Conservation (phyloP, 2,329 filamentous ascomycete genomes). For the Saccharata proteae region DNA sequence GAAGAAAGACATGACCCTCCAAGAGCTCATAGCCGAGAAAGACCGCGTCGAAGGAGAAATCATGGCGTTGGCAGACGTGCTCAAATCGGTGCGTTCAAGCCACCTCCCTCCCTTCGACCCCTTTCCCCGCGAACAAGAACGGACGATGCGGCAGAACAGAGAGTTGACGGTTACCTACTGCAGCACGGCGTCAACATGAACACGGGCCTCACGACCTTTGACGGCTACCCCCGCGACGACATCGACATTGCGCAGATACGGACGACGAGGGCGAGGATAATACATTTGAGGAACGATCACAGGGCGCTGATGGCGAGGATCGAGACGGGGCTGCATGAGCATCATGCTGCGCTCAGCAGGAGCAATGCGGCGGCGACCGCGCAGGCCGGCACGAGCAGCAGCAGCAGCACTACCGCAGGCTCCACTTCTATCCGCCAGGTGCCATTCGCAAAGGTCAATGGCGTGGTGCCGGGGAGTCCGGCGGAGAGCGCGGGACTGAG, state of each 20-base stretch:
- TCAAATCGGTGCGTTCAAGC: slow-evolving; percentile 75
- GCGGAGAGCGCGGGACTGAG: slow-evolving; percentile 72
- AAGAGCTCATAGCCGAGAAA: slow-evolving; percentile 74
- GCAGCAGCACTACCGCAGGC: slow-evolving; percentile 12
- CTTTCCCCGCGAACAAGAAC: neutral
- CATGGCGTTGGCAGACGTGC: slow-evolving; percentile 67
- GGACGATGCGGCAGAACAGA: slow-evolving; percentile 3
- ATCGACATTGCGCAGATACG: slow-evolving; percentile 94
- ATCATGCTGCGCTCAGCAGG: slow-evolving; percentile 63
- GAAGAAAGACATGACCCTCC: slow-evolving; percentile 53
- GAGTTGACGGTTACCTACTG: slow-evolving; percentile 13
- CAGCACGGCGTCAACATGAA: slow-evolving; percentile 92
- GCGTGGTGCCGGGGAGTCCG: slow-evolving; percentile 64
- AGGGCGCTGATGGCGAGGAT: slow-evolving; percentile 75
- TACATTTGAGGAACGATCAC: slow-evolving; percentile 83
- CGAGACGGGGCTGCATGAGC: slow-evolving; percentile 76
- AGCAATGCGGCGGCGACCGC: slow-evolving; percentile 13
- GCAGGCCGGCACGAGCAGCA: slow-evolving; percentile 13
- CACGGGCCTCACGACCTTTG: slow-evolving; percentile 71
- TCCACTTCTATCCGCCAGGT: slow-evolving; percentile 31
- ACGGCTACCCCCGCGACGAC: slow-evolving; percentile 86
- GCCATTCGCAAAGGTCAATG: slow-evolving; percentile 84
- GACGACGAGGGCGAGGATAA: slow-evolving; percentile 83
- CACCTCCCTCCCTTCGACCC: neutral
- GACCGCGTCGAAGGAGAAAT: slow-evolving; percentile 77